Conservation (phyloP, 164 flowering plant species). For the Platanus orientalis region DNA sequence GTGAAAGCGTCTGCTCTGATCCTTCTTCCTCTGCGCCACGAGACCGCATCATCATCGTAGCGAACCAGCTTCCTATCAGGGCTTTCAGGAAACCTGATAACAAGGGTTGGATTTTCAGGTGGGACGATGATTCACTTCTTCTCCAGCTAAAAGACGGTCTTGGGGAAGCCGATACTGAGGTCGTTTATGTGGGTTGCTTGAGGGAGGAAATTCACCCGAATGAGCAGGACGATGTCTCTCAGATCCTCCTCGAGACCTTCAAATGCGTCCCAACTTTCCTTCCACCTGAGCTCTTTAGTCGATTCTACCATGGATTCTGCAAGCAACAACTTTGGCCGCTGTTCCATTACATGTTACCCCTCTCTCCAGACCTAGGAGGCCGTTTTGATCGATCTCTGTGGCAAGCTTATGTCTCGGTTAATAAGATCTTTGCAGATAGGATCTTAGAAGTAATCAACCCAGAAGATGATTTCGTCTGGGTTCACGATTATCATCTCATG, state of each 20-base stretch:
- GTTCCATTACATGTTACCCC: conserved; percentile 72
- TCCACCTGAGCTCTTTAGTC: conserved; percentile 45
- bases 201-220: conserved; percentile 47
- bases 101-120: conserved; percentile 50
- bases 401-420: conserved; percentile 79
- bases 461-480: conserved; percentile 74
- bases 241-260: conserved; percentile 54
- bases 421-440: conserved; percentile 72
- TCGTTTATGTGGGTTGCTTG: conserved; percentile 63
- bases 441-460: conserved; percentile 76
- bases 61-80: conserved; percentile 60
- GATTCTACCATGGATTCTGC: conserved; percentile 67
- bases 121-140: conserved; percentile 61
- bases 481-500: conserved; percentile 76
- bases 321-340: conserved; percentile 75
- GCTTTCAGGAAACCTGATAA: conserved; percentile 35
- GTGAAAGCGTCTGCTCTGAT: conserved; percentile 40
- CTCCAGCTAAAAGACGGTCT: conserved; percentile 61
- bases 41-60: conserved; percentile 57
- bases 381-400: conserved; percentile 59
- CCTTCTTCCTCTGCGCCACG: conserved; percentile 37
- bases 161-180: conserved; percentile 50
- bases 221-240: conserved; percentile 71
- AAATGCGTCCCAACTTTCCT: conserved; percentile 67
- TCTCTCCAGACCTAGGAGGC: conserved; percentile 67